Percentiles rank a stretch among this genome's conserved stretches.
phyloP scores from a whole-genome alignment of 2,329 filamentous ascomycete species.

The Colletotrichum eleusines region DNA sequence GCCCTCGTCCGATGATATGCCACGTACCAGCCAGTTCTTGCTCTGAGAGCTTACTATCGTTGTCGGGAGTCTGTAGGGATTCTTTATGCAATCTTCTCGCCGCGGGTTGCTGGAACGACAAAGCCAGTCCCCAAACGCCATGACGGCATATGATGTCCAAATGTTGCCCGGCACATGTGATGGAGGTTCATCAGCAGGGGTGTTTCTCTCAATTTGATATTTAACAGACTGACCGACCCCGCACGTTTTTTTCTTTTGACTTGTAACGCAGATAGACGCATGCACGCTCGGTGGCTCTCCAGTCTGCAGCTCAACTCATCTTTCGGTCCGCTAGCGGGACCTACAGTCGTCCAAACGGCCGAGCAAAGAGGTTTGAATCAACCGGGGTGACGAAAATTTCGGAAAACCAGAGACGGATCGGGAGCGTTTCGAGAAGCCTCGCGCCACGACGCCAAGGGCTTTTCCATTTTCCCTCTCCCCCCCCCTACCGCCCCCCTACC shows the following conservation, averaged over 20 bases:
- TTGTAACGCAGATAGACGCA: slow-evolving; percentile 13
- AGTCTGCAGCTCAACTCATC: slow-evolving; percentile 8
- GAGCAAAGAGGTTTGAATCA: not conserved
- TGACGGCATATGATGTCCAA: slow-evolving; percentile 18
- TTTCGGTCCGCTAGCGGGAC: not conserved
- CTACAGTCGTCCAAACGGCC: not conserved
- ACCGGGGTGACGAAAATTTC: not conserved
- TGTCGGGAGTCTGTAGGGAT: slow-evolving; percentile 12
- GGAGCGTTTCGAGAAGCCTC: not conserved
- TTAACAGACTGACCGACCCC: not conserved
- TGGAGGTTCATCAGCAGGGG: too few relatives aligned
- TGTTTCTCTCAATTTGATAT: not conserved
- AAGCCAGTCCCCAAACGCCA: slow-evolving; percentile 12
- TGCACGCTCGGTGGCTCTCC: slow-evolving; percentile 17
- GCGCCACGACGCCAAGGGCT: not conserved
- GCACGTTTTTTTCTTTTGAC: slow-evolving; percentile 1
- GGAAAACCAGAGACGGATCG: not conserved
- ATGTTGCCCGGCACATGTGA: not conserved
- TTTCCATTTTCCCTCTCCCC: too few relatives aligned
- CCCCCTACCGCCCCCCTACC: too few relatives aligned
- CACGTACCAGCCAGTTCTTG: slow-evolving; percentile 5
- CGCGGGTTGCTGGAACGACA: not conserved
- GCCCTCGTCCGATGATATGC: slow-evolving; percentile 13
- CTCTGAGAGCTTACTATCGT: not conserved
- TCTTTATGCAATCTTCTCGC: slow-evolving; percentile 21